These are phyloP conservation scores for Westerdykella sp. DNA, from an alignment of 2,329 filamentous ascomycete genomes.

Conservation along the genomic window DNA sequence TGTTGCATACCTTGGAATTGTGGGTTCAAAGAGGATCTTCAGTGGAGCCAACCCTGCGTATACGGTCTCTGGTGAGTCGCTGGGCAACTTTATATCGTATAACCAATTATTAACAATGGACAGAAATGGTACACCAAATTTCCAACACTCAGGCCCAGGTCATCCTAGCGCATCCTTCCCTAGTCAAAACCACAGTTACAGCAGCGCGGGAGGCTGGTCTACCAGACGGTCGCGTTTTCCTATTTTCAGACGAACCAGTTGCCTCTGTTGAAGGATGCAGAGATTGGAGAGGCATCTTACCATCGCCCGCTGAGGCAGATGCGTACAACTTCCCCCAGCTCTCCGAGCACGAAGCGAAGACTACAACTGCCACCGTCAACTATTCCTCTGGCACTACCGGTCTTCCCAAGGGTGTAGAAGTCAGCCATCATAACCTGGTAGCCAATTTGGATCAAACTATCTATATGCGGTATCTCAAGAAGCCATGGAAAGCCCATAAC, in stretches of 20 bases:
- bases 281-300: slow-evolving; percentile 30
- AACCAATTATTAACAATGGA: slow-evolving; percentile 3
- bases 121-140: slow-evolving; percentile 33
- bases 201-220: slow-evolving; percentile 26
- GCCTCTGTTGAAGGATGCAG: slow-evolving; percentile 16
- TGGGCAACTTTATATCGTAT: neutral
- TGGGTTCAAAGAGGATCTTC: slow-evolving; percentile 48
- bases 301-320: slow-evolving; percentile 22
- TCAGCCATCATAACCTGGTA: slow-evolving; percentile 47
- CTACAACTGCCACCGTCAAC: slow-evolving; percentile 43
- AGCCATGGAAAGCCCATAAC: slow-evolving; percentile 36
- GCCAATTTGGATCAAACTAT: slow-evolving; percentile 48
- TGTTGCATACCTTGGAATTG: slow-evolving; percentile 47
- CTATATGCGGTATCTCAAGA: slow-evolving; percentile 41
- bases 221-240: slow-evolving; percentile 24
- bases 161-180: slow-evolving; percentile 28
- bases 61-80: slow-evolving; percentile 41
- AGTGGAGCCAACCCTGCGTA: slow-evolving; percentile 51
- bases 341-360: slow-evolving; percentile 19
- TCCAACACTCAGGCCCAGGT: slow-evolving; percentile 29
- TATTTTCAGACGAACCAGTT: slow-evolving; percentile 29
- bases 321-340: slow-evolving; percentile 22
- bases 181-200: slow-evolving; percentile 21
- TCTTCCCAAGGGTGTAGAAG: slow-evolving; percentile 47
- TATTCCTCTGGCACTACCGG: slow-evolving; percentile 50